phyloP scores from a whole-genome alignment of 2,329 filamentous ascomycete genomes.

The Colletotrichum salicis region DNA sequence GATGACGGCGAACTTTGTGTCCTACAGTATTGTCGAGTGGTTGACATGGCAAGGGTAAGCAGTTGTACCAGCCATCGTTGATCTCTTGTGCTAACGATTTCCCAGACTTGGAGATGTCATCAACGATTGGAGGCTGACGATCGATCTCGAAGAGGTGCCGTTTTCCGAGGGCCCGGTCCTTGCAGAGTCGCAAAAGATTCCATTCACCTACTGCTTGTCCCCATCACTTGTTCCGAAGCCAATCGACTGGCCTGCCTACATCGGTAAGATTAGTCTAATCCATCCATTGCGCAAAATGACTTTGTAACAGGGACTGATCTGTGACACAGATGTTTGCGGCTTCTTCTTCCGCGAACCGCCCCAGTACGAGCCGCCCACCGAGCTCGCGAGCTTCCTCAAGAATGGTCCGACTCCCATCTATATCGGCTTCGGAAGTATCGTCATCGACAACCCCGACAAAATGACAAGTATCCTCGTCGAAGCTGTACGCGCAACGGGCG shows the following conservation, averaged over 20 bases:
- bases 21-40: constrained; percentile 78
- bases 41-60: constrained; percentile 77
- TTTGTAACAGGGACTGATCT: neutral
- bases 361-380: constrained; percentile 57
- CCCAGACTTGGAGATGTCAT: constrained; percentile 75
- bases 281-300: too few relatives aligned
- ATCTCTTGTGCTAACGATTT: neutral
- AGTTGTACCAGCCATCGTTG: fast-evolving
- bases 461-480: constrained; percentile 29
- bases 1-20: constrained; percentile 75
- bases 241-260: constrained; percentile 70
- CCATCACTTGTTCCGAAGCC: constrained; percentile 74
- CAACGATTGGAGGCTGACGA: constrained; percentile 76
- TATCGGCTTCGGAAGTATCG: constrained; percentile 36
- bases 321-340: constrained; percentile 36
- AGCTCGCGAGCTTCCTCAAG: constrained; percentile 65
- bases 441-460: constrained; percentile 33
- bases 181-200: constrained; percentile 72
- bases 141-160: constrained; percentile 74
- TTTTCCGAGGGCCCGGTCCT: constrained; percentile 78
- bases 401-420: constrained; percentile 55
- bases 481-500: constrained; percentile 24
- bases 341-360: constrained; percentile 39
- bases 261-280: constrained; percentile 51
- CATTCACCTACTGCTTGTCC: constrained; percentile 84